Evolutionary conservation across 2,329 filamentous ascomycete genomes (phyloP), one percentile per base, ranked within the genome.

Genomic region (Orbilia ellipsospora): DNA sequence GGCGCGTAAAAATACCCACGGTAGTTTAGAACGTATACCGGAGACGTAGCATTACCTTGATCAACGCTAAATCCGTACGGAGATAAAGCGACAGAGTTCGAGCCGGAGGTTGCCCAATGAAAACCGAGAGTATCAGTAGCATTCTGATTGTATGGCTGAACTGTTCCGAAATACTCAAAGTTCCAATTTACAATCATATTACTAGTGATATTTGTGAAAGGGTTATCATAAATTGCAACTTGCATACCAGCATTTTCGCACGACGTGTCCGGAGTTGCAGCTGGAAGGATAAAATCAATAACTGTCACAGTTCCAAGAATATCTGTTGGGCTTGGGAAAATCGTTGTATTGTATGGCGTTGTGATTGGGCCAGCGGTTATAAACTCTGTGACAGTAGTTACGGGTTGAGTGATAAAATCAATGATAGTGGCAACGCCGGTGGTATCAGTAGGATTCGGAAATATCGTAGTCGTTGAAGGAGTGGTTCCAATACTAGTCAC

Each of bases 1-100:
- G 59, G 59, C 13, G 59, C 59, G n/a, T 62, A 62, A 40, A 62
- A 62, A n/a, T 62, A 62, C 31, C 59, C 59, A 26, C 59, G 59
- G 26, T 50, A 62, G 10, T 50, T 62, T 48, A 62, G 48, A 50
- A 31, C 44, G 44, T 50, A 62, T 1, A 48, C 31, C 23, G 59
- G 20, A 51, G 42, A 42, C 4, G 8, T 45, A 10, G 42, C 42
- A 23, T 7, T 51, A 52, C 26, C 2, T 2, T 6, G 59, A 52
- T 6, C 13, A n/a, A 28, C 23, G 3, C 13, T 36, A 28, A 57
- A 62, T 50, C 59, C 59, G 44, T 62, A 62, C 51, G 59, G 54
- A 57, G 31, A 57, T 23, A 57, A 12, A 8, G 54, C 54, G 7
- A 8, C 54, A 2, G 5, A 36, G 16, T 57, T 57, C 13, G 20